These are phyloP conservation scores for Oxalis stricta DNA, from an alignment of 441 rosid genomes.

Conservation along the genomic window DNA sequence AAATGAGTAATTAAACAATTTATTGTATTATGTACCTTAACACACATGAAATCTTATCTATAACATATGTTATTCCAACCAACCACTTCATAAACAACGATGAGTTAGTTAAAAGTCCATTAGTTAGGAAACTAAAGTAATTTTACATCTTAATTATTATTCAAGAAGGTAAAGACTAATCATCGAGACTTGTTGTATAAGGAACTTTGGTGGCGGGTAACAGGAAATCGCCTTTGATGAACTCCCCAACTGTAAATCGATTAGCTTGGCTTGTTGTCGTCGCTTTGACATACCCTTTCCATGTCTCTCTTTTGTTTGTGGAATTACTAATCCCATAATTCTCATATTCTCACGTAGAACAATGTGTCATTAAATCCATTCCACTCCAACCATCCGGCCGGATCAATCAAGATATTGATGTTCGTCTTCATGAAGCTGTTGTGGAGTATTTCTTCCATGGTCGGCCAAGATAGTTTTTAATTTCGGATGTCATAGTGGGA, in stretches of 20 bases:
- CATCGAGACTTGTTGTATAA: no score
- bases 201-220: conserved; percentile 1
- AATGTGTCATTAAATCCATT: neutral
- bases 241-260: conserved; percentile 1
- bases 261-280: neutral
- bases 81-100: no score
- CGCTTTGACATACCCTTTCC: no score
- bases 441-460: conserved; percentile 12
- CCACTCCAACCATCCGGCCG: conserved; percentile 10
- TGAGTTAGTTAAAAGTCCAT: no score
- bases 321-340: conserved; percentile 5
- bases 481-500: no score
- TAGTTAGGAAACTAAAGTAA: no score
- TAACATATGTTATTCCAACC: no score
- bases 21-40: no score
- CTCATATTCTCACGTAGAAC: conserved; percentile 3
- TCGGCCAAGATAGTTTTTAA: conserved; percentile 4
- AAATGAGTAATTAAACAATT: no score
- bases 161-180: no score
- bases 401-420: conserved; percentile 1
- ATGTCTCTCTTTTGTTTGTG: conserved; percentile 3
- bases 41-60: no score
- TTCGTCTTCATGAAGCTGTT: conserved; percentile 8
- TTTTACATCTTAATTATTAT: no score
- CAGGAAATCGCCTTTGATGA: neutral